These are phyloP conservation scores for Arbutus unedo DNA, from an alignment of 148 eudicot genomes.

Conservation along the genomic window DNA sequence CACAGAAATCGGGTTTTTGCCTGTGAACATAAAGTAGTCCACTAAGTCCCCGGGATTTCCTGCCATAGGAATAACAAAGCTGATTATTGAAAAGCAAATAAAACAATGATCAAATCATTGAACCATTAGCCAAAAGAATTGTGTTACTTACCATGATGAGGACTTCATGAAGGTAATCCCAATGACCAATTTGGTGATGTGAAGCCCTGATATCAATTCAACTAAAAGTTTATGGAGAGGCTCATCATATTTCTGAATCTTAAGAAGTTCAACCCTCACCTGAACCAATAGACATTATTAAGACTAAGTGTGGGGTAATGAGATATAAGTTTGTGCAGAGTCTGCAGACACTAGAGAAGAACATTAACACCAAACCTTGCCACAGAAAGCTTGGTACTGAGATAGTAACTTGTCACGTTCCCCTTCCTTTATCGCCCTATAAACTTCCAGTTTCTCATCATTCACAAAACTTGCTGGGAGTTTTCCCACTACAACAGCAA, in stretches of 20 bases:
- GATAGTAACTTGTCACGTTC: conserved; percentile 47
- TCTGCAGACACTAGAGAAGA: not conserved
- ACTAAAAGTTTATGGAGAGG: conserved; percentile 47
- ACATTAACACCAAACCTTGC: conserved; percentile 43
- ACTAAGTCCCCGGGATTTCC: conserved; percentile 53
- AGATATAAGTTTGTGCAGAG: not conserved
- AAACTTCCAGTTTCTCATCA: conserved; percentile 44
- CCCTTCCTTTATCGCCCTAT: conserved; percentile 50
- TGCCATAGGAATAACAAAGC: conserved; percentile 10
- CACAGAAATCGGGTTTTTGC: conserved; percentile 65
- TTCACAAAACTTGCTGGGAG: conserved; percentile 57
- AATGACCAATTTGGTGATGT: conserved; percentile 64
- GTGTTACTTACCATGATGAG: conserved; percentile 47
- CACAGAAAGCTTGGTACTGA: conserved; percentile 52
- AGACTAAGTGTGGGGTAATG: not conserved
- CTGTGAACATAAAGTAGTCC: conserved; percentile 45
- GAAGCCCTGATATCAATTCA: conserved; percentile 40
- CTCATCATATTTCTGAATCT: conserved; percentile 47
- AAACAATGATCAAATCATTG: not conserved
- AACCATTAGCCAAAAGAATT: not conserved
- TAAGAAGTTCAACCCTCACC: conserved; percentile 56
- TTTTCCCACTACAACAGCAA: conserved; percentile 53
- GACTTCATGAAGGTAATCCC: conserved; percentile 50
- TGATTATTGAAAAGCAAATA: not conserved
- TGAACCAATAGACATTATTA: conserved; percentile 15